These are phyloP conservation scores for Coemansia sp. DNA, from an alignment of 192 early-diverging fungal species.

Conservation along the genomic window DNA sequence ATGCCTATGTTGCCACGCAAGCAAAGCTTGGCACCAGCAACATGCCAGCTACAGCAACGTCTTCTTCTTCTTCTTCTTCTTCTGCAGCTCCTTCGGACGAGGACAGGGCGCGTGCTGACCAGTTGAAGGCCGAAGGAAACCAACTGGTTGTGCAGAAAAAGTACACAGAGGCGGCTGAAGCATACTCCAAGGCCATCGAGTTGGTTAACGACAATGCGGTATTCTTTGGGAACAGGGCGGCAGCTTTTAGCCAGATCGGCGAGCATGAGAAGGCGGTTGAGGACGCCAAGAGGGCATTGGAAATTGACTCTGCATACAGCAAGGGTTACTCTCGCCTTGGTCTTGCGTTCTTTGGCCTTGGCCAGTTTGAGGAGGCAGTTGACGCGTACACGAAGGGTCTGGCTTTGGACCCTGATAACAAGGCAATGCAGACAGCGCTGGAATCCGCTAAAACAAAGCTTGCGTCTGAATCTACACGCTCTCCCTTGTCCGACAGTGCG, in stretches of 20 bases:
- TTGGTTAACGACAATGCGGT: slow-evolving; percentile 82
- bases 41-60: slow-evolving; percentile 6
- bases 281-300: slow-evolving; percentile 82
- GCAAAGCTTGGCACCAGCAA: slow-evolving; percentile 57
- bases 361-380: slow-evolving; percentile 78
- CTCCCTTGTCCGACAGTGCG: slow-evolving; percentile 31
- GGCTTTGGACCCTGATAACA: slow-evolving; percentile 77
- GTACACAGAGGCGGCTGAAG: slow-evolving; percentile 77
- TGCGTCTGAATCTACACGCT: slow-evolving; percentile 15
- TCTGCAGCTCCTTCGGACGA: slow-evolving; percentile 50
- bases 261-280: slow-evolving; percentile 83
- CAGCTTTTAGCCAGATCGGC: slow-evolving; percentile 87
- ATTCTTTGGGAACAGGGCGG: slow-evolving; percentile 98
- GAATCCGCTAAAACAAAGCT: slow-evolving; percentile 66
- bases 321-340: slow-evolving; percentile 93
- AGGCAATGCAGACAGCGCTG: slow-evolving; percentile 75
- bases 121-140: slow-evolving; percentile 84
- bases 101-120: slow-evolving; percentile 80
- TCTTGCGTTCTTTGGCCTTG: slow-evolving; percentile 89
- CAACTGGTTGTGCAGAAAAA: slow-evolving; percentile 79
- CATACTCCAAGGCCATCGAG: slow-evolving; percentile 91
- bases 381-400: slow-evolving; percentile 91
- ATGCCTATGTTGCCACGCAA: slow-evolving; percentile 84
- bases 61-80: not conserved
- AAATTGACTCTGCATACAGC: slow-evolving; percentile 84